These are phyloP conservation scores for Penicillium sp. DNA, from an alignment of 2,329 filamentous ascomycete species.

Conservation along the genomic window DNA sequence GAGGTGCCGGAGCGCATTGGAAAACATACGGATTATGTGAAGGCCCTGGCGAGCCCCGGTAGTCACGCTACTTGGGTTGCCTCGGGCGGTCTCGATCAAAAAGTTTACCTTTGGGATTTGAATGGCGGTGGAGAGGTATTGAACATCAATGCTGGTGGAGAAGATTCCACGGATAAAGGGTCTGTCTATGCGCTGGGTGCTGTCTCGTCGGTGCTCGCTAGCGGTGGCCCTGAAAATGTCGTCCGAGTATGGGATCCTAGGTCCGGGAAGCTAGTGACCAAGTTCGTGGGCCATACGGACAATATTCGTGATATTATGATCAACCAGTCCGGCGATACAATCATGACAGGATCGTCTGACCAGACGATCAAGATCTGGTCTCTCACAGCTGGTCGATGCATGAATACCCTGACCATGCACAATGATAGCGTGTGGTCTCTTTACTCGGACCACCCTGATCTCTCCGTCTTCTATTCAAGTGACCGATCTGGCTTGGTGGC, in stretches of 20 bases:
- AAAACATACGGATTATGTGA: slow-evolving; percentile 93
- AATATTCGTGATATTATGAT: slow-evolving; percentile 89
- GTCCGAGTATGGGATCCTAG: slow-evolving; percentile 89
- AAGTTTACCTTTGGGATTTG: slow-evolving; percentile 90
- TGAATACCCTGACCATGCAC: slow-evolving; percentile 98
- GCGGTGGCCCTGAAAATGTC: slow-evolving; percentile 89
- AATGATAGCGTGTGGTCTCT: slow-evolving; percentile 97
- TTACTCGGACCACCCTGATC: slow-evolving; percentile 79
- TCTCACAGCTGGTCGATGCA: slow-evolving; percentile 87
- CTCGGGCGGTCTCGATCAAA: slow-evolving; percentile 87
- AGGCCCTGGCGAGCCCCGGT: slow-evolving; percentile 79
- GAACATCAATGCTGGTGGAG: slow-evolving; percentile 72
- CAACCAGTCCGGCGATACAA: slow-evolving; percentile 81
- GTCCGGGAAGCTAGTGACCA: slow-evolving; percentile 85
- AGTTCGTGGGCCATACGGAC: slow-evolving; percentile 94
- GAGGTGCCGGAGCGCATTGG: slow-evolving; percentile 77
- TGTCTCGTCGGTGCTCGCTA: slow-evolving; percentile 77
- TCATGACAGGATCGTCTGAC: slow-evolving; percentile 92
- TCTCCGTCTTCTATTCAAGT: slow-evolving; percentile 90
- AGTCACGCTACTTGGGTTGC: slow-evolving; percentile 78
- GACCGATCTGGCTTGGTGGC: slow-evolving; percentile 92
- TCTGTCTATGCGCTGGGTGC: slow-evolving; percentile 89
- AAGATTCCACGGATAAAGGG: slow-evolving; percentile 82
- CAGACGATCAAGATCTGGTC: slow-evolving; percentile 99
- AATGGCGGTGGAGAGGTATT: slow-evolving; percentile 81